A percentile compares a stretch with the other conserved stretches of the same genome.
These are phyloP conservation scores for Coleophoma eucalyptorum DNA, from an alignment of 2,329 filamentous ascomycete species.

Conservation along the genomic window DNA sequence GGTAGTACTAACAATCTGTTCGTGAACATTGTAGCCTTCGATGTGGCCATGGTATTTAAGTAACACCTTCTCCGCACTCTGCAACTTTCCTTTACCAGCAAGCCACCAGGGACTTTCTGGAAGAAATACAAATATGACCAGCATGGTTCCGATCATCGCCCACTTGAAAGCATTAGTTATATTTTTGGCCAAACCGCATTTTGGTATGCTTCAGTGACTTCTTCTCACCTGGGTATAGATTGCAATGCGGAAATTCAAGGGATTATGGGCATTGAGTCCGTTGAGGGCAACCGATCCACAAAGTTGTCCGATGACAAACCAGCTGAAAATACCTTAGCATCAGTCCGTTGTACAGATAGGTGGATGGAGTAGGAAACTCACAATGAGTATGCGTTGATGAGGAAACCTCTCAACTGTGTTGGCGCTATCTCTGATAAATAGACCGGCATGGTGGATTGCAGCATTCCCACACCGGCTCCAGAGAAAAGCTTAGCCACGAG, in stretches of 20 bases:
- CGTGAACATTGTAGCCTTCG: slow-evolving; percentile 24
- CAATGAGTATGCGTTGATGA: slow-evolving; percentile 14
- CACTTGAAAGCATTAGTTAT: slow-evolving; percentile 26
- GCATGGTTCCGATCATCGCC: slow-evolving; percentile 37
- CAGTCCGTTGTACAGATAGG: slow-evolving; percentile 7
- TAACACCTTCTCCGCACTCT: slow-evolving; percentile 17
- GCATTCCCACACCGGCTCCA: slow-evolving; percentile 15
- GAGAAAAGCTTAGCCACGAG: slow-evolving; percentile 16
- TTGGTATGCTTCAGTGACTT: background rate
- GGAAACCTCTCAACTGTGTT: slow-evolving; percentile 13
- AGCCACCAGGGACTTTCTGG: slow-evolving; percentile 38
- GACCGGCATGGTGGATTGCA: slow-evolving; percentile 16
- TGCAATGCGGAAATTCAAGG: slow-evolving; percentile 31
- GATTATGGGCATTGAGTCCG: slow-evolving; percentile 24
- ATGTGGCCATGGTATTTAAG: slow-evolving; percentile 20
- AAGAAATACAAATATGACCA: slow-evolving; percentile 32
- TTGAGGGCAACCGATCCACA: slow-evolving; percentile 38
- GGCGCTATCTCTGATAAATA: slow-evolving; percentile 17
- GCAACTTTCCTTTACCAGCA: slow-evolving; percentile 26
- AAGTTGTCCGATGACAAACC: slow-evolving; percentile 40
- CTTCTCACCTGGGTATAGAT: slow-evolving; percentile 36
- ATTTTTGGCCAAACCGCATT: background rate
- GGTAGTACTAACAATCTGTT: slow-evolving; percentile 21
- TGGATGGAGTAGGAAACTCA: slow-evolving; percentile 3
- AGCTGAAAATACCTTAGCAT: slow-evolving; percentile 14